phyloP scores from a whole-genome alignment of 768 basidiomycete species.

The Fibroporia radiculosa region DNA sequence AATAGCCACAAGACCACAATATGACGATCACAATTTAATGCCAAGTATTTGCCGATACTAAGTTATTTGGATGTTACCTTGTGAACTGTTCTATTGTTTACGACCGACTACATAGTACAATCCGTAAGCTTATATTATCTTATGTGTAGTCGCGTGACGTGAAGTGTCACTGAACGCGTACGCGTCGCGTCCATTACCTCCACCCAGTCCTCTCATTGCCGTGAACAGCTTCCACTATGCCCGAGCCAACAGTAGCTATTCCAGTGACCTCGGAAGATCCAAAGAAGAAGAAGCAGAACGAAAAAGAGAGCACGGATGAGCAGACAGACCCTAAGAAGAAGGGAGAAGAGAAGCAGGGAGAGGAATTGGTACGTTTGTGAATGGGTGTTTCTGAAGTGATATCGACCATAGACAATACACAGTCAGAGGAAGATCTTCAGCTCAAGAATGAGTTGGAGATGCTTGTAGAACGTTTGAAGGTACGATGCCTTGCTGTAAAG shows the following conservation, averaged over 20 bases:
- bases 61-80: too few species aligned
- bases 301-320: conserved; percentile 41
- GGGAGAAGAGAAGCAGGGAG: conserved; percentile 44
- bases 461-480: conserved; percentile 91
- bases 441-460: conserved; percentile 94
- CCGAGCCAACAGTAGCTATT: conserved; percentile 52
- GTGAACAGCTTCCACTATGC: conserved; percentile 31
- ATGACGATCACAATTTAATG: too few species aligned
- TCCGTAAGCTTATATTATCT: too few species aligned
- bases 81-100: too few species aligned
- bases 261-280: conserved; percentile 68
- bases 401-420: neutral
- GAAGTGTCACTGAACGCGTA: too few species aligned
- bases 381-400: neutral
- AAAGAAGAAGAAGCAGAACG: conserved; percentile 59
- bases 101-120: too few species aligned
- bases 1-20: too few species aligned
- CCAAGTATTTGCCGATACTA: too few species aligned
- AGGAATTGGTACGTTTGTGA: conserved; percentile 62
- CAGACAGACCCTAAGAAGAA: conserved; percentile 28
- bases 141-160: too few species aligned
- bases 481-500: conserved; percentile 34
- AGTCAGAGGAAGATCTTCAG: conserved; percentile 95
- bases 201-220: neutral
- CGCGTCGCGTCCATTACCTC: neutral